Base-by-base conservation (phyloP, 441 rosid species). In the Erysimum cheiri region DNA sequence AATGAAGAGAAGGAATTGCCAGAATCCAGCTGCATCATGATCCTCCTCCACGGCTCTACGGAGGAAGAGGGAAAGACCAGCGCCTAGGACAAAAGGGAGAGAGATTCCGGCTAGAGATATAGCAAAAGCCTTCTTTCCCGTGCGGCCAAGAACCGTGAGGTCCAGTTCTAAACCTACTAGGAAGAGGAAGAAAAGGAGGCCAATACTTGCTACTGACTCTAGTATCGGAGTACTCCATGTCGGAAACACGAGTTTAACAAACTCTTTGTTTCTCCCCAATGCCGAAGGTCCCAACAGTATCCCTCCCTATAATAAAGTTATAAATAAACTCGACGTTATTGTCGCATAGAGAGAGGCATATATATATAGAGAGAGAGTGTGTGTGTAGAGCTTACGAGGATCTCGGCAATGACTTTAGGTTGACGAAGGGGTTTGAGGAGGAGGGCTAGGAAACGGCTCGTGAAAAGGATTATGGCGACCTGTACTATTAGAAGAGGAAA, bases 121-220 rank as follows among this genome's bases (percentile, higher is more conserved):
- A 49, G 74, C 73, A 1, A 80, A 71, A 53, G 85, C 84, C 4
- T 77, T 69, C 50, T 24, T 76, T 14, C 83, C 78, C 29, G 72
- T 80, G 19, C 66, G 71, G 15, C 80, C 75, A 31, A 81, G 68
- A 5, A 68, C 50, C 57, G 22, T 36, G 12, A 85, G 64, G 50
- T 85, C 87, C 14, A 85, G 85, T 49, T 85, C 87, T 6, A 85
- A 83, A 0, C 90, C 90, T 1, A 85, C 90, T 0, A 85, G 81
- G 74, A 83, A 85, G 26, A 85, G 84, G 62, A 77, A 83, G 74
- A 80, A 85, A 60, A 85, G 74, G 41, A 85, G 89, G 13, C 89
- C 89, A 43, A 85, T 75, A 40, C 82, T 81, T 0, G 87, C 87
- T 0, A 73, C 83, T 6, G 89, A 80, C 74, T 85, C 87, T 3